Base-by-base conservation (phyloP, 2,329 filamentous ascomycete species). In the Amylocarpus encephaloides region DNA sequence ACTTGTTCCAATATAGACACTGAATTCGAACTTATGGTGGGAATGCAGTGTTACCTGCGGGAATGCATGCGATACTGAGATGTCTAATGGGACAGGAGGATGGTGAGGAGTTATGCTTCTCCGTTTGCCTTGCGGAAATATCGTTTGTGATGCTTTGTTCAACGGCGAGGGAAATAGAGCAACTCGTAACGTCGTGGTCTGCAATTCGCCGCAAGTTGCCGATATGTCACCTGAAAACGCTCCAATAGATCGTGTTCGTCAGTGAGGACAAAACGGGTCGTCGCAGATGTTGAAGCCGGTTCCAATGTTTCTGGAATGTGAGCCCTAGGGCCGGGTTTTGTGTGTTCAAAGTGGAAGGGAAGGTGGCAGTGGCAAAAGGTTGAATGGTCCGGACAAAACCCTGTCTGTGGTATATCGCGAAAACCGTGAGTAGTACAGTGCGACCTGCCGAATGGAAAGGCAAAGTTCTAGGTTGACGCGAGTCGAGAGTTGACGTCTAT, bases 281-380 rank as follows among this genome's bases (percentile, higher is more conserved):
- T 42, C 33, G 52, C 62, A 59, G 57, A 52, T 43, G 45, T 39
- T 58, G 53, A 58, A 58, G 58, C 58, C 51, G 55, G 49, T 54
- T 55, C 53, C 48, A 57, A 46, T 61, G 47, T 50, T 63, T 61
- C 60, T 62, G 62, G 61, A 62, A 62, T 52, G 53, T 48, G 51
- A 52, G 51, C 58, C 58, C 53, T 48, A 55, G 48, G 36, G 26
- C 56, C 53, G 54, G 59, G 52, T 54, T 48, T 50, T 45, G 55
- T 47, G 57, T 55, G 52, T 46, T 55, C 42, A 34, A 50, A 55
- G 49, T 46, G 41, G 50, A 49, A 55, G 53, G 58, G 40, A 55
- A 47, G 48, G 30, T 57, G 36, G 50, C 38, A 54, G 52, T 53
- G 54, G 48, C 47, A 44, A 54, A 51, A 41, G 44, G 30, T 35